These are phyloP conservation scores for Didymosphaeria variabile DNA, from an alignment of 2,329 filamentous ascomycete species.

Conservation along the genomic window DNA sequence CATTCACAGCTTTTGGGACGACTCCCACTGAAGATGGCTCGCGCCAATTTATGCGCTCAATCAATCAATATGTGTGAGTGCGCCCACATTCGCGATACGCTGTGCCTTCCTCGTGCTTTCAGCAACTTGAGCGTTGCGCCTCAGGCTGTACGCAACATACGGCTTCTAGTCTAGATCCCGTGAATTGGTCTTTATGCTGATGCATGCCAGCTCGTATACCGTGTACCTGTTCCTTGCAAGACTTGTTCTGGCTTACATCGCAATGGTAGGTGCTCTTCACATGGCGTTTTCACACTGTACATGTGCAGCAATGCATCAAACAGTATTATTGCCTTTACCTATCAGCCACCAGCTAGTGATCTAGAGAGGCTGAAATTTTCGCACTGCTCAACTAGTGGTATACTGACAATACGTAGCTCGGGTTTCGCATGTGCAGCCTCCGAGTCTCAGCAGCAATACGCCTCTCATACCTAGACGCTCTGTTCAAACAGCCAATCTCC, in stretches of 20 bases:
- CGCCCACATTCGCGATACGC: background rate
- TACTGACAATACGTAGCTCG: slow-evolving; percentile 28
- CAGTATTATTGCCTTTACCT: background rate
- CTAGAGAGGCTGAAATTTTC: background rate
- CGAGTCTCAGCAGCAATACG: slow-evolving; percentile 39
- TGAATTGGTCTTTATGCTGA: background rate
- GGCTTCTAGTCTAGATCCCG: background rate
- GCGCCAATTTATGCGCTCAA: slow-evolving; percentile 22
- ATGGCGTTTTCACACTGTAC: background rate
- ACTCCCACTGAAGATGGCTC: slow-evolving; percentile 12
- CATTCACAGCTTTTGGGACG: slow-evolving; percentile 20
- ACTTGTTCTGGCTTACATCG: slow-evolving; percentile 63
- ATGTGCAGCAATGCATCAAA: background rate
- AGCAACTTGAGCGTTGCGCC: background rate
- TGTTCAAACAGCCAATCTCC: slow-evolving; percentile 36
- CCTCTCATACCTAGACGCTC: slow-evolving; percentile 32
- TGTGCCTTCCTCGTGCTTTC: background rate
- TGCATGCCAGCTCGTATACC: slow-evolving; percentile 52
- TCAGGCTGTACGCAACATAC: background rate
- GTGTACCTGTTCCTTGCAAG: slow-evolving; percentile 67
- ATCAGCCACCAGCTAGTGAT: background rate
- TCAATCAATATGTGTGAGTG: slow-evolving; percentile 32
- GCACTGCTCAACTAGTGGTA: background rate
- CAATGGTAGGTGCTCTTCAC: slow-evolving; percentile 53
- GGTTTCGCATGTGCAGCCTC: slow-evolving; percentile 36